Evolutionary conservation across 1,284 basidiomycete genomes (phyloP), one percentile per base, ranked within the genome.

Genomic region (Microbotryum saponariae): DNA sequence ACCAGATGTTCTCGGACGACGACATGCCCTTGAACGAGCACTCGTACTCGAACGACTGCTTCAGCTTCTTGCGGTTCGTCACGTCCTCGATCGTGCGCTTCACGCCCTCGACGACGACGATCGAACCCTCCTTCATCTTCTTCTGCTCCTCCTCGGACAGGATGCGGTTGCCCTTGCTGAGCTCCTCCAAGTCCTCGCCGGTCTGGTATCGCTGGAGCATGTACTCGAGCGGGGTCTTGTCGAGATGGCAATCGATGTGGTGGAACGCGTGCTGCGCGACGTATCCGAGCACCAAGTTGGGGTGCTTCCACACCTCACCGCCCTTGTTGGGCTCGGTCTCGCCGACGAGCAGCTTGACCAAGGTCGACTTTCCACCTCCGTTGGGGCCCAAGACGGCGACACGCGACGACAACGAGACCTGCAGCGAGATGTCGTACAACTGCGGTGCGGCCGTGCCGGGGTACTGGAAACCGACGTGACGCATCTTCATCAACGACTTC

Each of bases 131-230:
- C 82, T 93, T 91, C 93, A 97, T 97, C 85, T 92, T 96, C 81
- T 89, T 79, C 73, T 82, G 79, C 78, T 97, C 92, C 77, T 89
- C 92, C 70, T 87, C 90, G 70, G 83, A 80, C 76, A 97, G 87
- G 78, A 87, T 82, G 71, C 91, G 89, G 77, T 79, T 86, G 61
- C 88, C 91, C 83, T 96, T 96, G 79, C 78, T 80, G 83, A 97
- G 85, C 82, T 97, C 92, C 81, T 97, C 92, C 75, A 96, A 79
- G 82, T 97, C 92, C 79, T 97, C 92, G 78, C 92, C 92, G 64
- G 92, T 97, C 84, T 97, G 92, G 85, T 97, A 97, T 80, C 92
- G 91, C 90, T 91, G 94, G 71, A 96, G 81, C 88, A 97, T 91
- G 85, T 97, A 97, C 81, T 97, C 90, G 73, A 97, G 87, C 60